A percentile compares a stretch with the other conserved stretches of the same genome.
Evolutionary conservation across 495 filamentous ascomycete species (phyloP).

Genomic region (Darksidea phi): DNA sequence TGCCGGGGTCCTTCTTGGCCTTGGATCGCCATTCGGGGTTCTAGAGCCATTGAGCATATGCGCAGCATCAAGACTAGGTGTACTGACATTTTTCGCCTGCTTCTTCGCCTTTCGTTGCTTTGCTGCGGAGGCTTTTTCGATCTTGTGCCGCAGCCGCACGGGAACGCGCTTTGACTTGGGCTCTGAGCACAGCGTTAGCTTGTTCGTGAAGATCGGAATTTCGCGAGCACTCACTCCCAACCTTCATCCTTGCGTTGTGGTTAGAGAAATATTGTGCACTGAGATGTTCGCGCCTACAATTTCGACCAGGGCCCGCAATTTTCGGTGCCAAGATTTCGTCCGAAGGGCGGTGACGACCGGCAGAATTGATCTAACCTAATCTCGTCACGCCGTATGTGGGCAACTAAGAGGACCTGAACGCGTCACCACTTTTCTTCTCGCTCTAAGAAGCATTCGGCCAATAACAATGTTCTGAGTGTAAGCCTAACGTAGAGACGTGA

Average conservation of each 20-base stretch:
- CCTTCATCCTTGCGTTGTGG: constrained; percentile 26
- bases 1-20: constrained; percentile 94
- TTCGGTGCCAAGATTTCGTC: constrained; percentile 13
- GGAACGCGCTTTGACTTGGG: constrained; percentile 91
- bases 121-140: constrained; percentile 85
- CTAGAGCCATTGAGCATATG: constrained; percentile 40
- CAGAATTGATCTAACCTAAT: too few species aligned
- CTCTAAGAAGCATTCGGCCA: too few species aligned
- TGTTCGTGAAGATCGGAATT: not conserved
- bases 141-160: constrained; percentile 88
- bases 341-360: not conserved
- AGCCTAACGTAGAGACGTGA: too few species aligned
- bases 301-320: not conserved
- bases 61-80: not conserved
- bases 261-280: constrained; percentile 3
- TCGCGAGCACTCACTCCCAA: constrained; percentile 33
- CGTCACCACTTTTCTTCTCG: too few species aligned
- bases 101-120: constrained; percentile 90
- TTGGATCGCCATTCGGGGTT: constrained; percentile 93
- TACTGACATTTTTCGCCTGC: constrained; percentile 70
- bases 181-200: constrained; percentile 52
- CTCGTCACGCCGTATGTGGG: too few species aligned
- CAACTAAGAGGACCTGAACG: too few species aligned
- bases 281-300: not conserved
- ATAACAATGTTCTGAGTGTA: too few species aligned